phyloP scores from a whole-genome alignment of 2,329 filamentous ascomycete genomes.

The Nannizzia gypsea region DNA sequence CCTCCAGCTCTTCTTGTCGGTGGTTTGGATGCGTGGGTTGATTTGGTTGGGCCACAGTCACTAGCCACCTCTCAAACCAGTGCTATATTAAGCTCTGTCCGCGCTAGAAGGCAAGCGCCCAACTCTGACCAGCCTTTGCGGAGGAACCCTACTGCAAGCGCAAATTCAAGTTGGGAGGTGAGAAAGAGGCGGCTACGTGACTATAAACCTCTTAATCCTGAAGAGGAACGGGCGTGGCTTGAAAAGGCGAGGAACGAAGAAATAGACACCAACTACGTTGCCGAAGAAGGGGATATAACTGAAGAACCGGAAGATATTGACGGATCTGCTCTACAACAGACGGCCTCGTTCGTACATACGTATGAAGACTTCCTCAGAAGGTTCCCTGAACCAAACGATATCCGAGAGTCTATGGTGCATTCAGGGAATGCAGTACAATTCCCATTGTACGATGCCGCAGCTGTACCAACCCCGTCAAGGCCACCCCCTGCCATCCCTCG shows the following conservation, averaged over 20 bases:
- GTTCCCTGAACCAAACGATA: slow-evolving; percentile 59
- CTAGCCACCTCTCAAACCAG: slow-evolving; percentile 47
- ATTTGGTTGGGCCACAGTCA: slow-evolving; percentile 62
- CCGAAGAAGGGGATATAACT: slow-evolving; percentile 29
- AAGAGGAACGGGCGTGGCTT: slow-evolving; percentile 73
- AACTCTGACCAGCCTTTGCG: slow-evolving; percentile 38
- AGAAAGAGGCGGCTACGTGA: slow-evolving; percentile 46
- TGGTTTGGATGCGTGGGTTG: slow-evolving; percentile 75
- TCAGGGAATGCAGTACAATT: slow-evolving; percentile 24
- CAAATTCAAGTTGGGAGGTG: slow-evolving; percentile 42
- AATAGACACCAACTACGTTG: slow-evolving; percentile 34
- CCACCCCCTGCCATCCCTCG: slow-evolving; percentile 57
- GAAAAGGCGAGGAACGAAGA: slow-evolving; percentile 60
- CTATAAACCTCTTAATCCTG: slow-evolving; percentile 61
- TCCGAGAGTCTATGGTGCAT: slow-evolving; percentile 46
- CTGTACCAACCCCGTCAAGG: slow-evolving; percentile 50
- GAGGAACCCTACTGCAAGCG: slow-evolving; percentile 40
- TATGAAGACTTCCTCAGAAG: slow-evolving; percentile 76
- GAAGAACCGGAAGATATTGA: slow-evolving; percentile 35
- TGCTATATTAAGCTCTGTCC: slow-evolving; percentile 36
- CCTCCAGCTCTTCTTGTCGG: slow-evolving; percentile 68
- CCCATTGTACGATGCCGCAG: slow-evolving; percentile 23
- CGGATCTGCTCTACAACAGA: slow-evolving; percentile 37
- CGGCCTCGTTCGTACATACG: slow-evolving; percentile 49
- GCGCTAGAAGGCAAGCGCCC: slow-evolving; percentile 24